Conservation (phyloP, 2,329 filamentous ascomycete genomes). For the Calonectria multiphialidica region DNA sequence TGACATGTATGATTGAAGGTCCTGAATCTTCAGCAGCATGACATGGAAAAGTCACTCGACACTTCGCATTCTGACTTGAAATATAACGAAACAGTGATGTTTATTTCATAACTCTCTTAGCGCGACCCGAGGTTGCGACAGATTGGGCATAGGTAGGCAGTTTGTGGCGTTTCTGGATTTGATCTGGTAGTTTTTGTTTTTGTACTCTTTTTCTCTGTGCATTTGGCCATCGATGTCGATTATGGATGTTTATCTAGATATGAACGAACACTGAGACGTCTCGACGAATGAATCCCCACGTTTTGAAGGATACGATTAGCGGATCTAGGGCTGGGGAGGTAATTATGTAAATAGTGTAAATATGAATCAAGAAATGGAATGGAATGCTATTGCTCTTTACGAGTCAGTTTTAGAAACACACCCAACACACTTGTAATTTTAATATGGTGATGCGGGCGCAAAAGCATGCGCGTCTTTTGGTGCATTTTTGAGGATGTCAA, state of each 20-base stretch:
- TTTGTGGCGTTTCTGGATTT: conserved; percentile 40
- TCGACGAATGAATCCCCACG: conserved; percentile 41
- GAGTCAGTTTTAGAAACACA: neutral
- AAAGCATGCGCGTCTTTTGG: no score
- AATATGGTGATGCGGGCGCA: neutral
- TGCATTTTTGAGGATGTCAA: neutral
- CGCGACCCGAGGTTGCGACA: neutral
- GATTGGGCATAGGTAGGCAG: conserved; percentile 23
- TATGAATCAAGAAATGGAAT: conserved; percentile 3
- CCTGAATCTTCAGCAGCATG: neutral
- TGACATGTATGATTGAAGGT: conserved; percentile 53
- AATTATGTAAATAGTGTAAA: conserved; percentile 9
- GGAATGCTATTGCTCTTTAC: neutral
- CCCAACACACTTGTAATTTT: neutral
- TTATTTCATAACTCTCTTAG: conserved; percentile 4
- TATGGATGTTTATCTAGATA: conserved; percentile 40
- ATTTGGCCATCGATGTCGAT: conserved; percentile 31
- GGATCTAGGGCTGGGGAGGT: conserved; percentile 23
- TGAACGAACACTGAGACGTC: conserved; percentile 36
- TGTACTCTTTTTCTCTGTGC: conserved; percentile 30
- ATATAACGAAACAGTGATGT: conserved; percentile 22
- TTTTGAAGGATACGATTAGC: conserved; percentile 1
- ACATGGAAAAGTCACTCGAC: neutral
- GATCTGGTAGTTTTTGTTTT: conserved; percentile 29
- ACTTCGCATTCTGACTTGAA: conserved; percentile 2